Conservation (phyloP, 805 yeast species). For the Komagataella pseudopastoris region DNA sequence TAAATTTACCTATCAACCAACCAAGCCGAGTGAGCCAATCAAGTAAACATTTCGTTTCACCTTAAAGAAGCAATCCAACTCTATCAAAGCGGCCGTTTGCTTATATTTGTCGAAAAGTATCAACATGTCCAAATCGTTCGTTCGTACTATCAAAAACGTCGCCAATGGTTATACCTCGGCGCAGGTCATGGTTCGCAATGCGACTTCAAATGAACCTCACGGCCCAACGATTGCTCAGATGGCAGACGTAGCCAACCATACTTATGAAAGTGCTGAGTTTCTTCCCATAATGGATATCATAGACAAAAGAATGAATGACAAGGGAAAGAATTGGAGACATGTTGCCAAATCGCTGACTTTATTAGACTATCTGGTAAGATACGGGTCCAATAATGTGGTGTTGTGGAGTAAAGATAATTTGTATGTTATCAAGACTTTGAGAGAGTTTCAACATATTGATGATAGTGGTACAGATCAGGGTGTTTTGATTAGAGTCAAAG, state of each 20-base stretch:
- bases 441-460: conserved; percentile 80
- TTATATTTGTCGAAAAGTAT: background rate
- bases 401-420: conserved; percentile 85
- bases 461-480: conserved; percentile 79
- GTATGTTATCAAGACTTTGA: conserved; percentile 75
- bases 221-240: conserved; percentile 75
- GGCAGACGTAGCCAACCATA: conserved; percentile 70
- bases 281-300: conserved; percentile 89
- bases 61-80: background rate
- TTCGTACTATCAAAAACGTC: conserved; percentile 78
- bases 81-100: background rate
- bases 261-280: conserved; percentile 61
- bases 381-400: conserved; percentile 81
- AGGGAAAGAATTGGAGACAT: conserved; percentile 96
- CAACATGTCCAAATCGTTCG: conserved; percentile 59
- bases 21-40: background rate
- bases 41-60: background rate
- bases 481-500: conserved; percentile 75
- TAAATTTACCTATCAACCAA: background rate
- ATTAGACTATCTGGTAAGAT: conserved; percentile 75
- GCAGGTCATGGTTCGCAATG: conserved; percentile 81
- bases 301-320: conserved; percentile 84
- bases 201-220: conserved; percentile 77
- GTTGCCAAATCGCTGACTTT: conserved; percentile 84
- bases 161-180: conserved; percentile 80